Evolutionary conservation across 2,329 filamentous ascomycete genomes (phyloP), one percentile per base, ranked within the genome.

Genomic region (Fusarium tricinctum): DNA sequence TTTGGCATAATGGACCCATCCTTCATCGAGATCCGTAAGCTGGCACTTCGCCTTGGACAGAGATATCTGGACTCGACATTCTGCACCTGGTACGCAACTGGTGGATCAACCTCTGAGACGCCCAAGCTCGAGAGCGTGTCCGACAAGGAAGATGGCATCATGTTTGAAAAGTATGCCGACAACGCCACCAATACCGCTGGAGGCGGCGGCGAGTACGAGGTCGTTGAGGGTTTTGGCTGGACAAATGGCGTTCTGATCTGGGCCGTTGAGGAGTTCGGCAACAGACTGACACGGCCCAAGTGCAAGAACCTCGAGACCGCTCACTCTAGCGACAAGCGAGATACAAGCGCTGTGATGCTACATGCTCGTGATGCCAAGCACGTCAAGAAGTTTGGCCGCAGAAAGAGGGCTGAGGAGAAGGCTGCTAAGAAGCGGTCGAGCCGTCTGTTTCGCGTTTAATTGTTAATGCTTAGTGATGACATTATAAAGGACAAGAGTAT

Each of bases 201-300:
- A 28, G 80, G 87, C 8, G 89, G 89, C 8, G 89, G 89, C 67
- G 89, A 91, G 80, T 91, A 91, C 75, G 84, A 86, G 54, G 89
- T 91, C 8, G 89, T 91, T 4, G 87, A 91, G 78, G 89, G 89
- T 2, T 92, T 92, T 69, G 89, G 89, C 8, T 92, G 89, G 89
- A 88, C 86, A 1, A 91, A 91, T 68, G 89, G 89, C 30, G 88
- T 91, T 52, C 76, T 91, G 30, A 86, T 92, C 52, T 91, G 89
- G 88, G 81, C 84, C 2, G 88, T 84, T 10, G 89, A 91, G 71
- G 83, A 82, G 9, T 92, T 91, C 77, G 85, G 82, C 14, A 81
- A 83, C 71, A 78, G 83, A 69, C 75, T 91, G 58, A 81, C 75
- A 68, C 79, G 84, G 26, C 89, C 89, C 0, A 79, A 89, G 45